Base-by-base conservation (phyloP, 2,329 filamentous ascomycete species). In the Pestalotiopsis sp. region DNA sequence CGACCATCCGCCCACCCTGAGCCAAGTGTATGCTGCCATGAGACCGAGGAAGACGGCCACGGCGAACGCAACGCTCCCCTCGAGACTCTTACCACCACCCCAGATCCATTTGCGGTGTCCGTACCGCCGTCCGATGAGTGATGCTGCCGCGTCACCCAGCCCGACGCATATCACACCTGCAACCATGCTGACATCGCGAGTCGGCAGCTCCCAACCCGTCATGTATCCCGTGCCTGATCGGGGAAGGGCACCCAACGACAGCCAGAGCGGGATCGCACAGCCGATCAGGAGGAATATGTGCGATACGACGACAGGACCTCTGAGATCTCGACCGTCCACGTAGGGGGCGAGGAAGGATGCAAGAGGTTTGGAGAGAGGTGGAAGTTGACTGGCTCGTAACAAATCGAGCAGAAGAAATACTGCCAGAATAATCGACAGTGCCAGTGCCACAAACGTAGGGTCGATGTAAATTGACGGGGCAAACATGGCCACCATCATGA, bases 401-500 rank as follows among this genome's bases (percentile, higher is more conserved):
- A 98, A 85, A 77, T 99, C 96, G 13, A 98, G 88, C 4, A 98
- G 85, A 14, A 98, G 84, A 77, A 99, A 99, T 66, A 97, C 85
- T 4, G 92, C 90, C 45, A 99, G 87, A 31, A 94, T 89, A 39
- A 98, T 83, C 0, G 87, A 86, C n/a, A 98, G 85, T 0, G 94
- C 93, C 13, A 99, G 84, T 1, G 92, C 89, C 64, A 91, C 90
- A 79, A 93, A 98, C 56, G 91, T 86, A 0, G 96, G 95, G 78
- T 99, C 96, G 71, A 98, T 83, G 77, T 90, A 98, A 2, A 92
- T 93, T 1, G 93, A 90, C 0, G 96, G 95, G 2, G 98, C 86
- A 68, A 99, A 91, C 93, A 99, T 98, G 68, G 90, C 90, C 7
- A 98, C 95, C 92, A 98, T 98, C 87, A 95, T 97, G 73, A 97